phyloP scores from a whole-genome alignment of 306 rosid species.

The Casuarina cunninghamiana region DNA sequence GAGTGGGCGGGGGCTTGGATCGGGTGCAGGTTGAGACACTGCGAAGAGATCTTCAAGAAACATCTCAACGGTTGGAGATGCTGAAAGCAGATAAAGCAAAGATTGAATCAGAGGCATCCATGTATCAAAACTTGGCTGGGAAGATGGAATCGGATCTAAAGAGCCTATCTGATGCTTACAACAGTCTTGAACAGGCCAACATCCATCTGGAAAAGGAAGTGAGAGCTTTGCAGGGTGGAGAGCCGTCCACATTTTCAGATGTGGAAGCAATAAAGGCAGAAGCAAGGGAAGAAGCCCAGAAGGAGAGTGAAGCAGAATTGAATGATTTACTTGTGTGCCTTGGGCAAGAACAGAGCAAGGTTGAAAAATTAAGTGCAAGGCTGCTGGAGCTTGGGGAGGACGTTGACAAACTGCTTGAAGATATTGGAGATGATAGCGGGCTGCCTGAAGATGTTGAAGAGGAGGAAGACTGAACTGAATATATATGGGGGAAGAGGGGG shows the following conservation, averaged over 20 bases:
- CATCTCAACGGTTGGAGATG: slow-evolving; percentile 66
- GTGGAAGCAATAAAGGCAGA: slow-evolving; percentile 77
- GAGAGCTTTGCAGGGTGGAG: slow-evolving; percentile 54
- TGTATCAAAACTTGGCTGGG: slow-evolving; percentile 68
- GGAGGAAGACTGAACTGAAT: slow-evolving; percentile 47
- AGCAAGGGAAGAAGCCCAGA: slow-evolving; percentile 96
- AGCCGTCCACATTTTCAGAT: slow-evolving; percentile 45
- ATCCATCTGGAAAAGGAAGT: slow-evolving; percentile 72
- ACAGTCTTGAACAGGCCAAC: slow-evolving; percentile 89
- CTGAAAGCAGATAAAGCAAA: slow-evolving; percentile 75
- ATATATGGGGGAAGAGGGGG: background rate
- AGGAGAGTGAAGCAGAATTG: slow-evolving; percentile 90
- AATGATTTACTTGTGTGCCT: slow-evolving; percentile 93
- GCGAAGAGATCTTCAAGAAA: slow-evolving; percentile 76
- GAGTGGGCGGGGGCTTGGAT: slow-evolving; percentile 59
- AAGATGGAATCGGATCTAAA: slow-evolving; percentile 87
- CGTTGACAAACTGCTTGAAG: slow-evolving; percentile 78
- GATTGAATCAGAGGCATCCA: slow-evolving; percentile 65
- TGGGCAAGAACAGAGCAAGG: slow-evolving; percentile 97
- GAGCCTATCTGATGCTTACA: slow-evolving; percentile 92
- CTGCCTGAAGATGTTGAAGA: slow-evolving; percentile 51
- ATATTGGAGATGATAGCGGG: slow-evolving; percentile 75
- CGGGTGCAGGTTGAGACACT: slow-evolving; percentile 71
- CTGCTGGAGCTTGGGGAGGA: slow-evolving; percentile 89
- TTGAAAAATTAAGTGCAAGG: slow-evolving; percentile 71